These are phyloP conservation scores for Pulveroboletus sp. DNA, from an alignment of 768 basidiomycete species.

Conservation along the genomic window DNA sequence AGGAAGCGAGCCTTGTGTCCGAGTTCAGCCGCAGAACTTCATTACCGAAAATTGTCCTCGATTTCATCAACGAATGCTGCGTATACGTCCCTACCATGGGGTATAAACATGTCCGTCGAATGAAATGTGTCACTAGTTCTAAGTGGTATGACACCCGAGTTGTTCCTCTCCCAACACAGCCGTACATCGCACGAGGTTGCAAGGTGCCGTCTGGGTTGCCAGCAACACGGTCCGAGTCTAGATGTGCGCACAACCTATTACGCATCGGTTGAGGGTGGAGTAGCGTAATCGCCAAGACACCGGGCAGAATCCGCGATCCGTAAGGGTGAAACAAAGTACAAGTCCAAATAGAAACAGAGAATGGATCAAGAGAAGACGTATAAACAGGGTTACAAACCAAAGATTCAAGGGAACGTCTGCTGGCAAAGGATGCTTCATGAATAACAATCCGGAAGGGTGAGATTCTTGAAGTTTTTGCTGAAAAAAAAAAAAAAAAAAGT, in stretches of 20 bases:
- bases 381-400: slow-evolving; percentile 6
- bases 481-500: not conserved
- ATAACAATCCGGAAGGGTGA: slow-evolving; percentile 63
- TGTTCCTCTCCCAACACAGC: not conserved
- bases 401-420: not conserved
- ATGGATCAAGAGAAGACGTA: not conserved
- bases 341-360: slow-evolving; percentile 18
- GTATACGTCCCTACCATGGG: slow-evolving; percentile 4
- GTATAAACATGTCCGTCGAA: slow-evolving; percentile 13
- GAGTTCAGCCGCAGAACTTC: no score
- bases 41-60: not conserved
- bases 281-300: not conserved
- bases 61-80: not conserved
- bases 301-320: slow-evolving; percentile 2
- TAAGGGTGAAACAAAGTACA: slow-evolving; percentile 15
- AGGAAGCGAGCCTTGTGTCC: no score
- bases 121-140: slow-evolving; percentile 12
- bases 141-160: slow-evolving; percentile 3
- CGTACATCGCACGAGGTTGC: not conserved
- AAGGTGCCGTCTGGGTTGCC: not conserved
- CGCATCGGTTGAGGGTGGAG: not conserved
- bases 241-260: not conserved
- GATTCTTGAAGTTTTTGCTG: slow-evolving; percentile 69
- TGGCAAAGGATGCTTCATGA: not conserved
- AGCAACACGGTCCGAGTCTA: not conserved